Base-by-base conservation (phyloP, 2,329 filamentous ascomycete species). In the Aspergillus awamori region DNA sequence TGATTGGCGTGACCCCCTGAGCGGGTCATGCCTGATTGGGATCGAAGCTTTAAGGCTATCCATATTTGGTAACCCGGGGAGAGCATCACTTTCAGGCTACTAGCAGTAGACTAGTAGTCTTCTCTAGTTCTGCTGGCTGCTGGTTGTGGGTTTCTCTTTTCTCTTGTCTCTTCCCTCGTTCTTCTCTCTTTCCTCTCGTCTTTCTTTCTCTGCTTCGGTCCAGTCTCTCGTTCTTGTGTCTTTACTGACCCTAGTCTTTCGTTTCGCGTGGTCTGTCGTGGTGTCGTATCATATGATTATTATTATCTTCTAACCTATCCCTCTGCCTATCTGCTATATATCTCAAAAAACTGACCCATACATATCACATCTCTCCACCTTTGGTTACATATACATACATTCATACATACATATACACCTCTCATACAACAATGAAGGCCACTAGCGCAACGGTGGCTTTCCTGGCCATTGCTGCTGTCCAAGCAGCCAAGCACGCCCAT, bases 401-500 rank as follows among this genome's bases (percentile, higher is more conserved):
- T 20, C n/a, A 24, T 55, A 57, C 48, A 52, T 41, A 39, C 38
- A 43, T 28, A 45, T 30, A 58, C 53, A 49, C 28, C 26, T 60
- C 38, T 62, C 65, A 67, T 36, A 36, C 33, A 36, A 36, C 54
- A 47, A 78, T 78, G 76, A 77, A 74, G 70, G 66, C 76, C 59
- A 61, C 70, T 59, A 69, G 75, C 61, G 60, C 72, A 57, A 67
- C 72, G n/a, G 67, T 70, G 63, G 73, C 73, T 61, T 69, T 79
- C 53, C 64, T 80, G 47, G 68, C 79, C 61, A 65, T 76, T 60
- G 73, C 73, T 49, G 67, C 74, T 22, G 69, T 72, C 24, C 73
- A 79, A 57, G 76, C 76, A 33, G 69, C 71, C 58, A 63, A 70
- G 69, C 70, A 76, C 54, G 70, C 43, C 38, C 64, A 65, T 41